Percentiles rank a stretch among this genome's conserved stretches.
Evolutionary conservation across 805 yeast genomes (phyloP).

Genomic region (Blastobotrys parvus): DNA sequence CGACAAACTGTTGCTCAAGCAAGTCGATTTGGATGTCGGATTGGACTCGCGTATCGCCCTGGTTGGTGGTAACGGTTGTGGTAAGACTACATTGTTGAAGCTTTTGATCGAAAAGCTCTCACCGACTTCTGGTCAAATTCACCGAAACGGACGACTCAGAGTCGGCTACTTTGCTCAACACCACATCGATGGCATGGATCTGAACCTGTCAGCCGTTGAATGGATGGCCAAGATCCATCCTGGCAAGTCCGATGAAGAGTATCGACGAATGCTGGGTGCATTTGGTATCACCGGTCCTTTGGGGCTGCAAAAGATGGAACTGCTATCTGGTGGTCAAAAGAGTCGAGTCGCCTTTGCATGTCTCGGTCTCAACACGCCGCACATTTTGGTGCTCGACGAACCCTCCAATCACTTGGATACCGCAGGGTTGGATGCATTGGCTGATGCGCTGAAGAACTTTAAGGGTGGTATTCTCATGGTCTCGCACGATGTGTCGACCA

Average conservation of each 20-base stretch:
- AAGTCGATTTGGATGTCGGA: slow-evolving; percentile 85
- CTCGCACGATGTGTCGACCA: slow-evolving; percentile 91
- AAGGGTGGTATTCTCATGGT: slow-evolving; percentile 97
- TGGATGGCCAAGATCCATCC: slow-evolving; percentile 91
- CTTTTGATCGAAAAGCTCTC: slow-evolving; percentile 67
- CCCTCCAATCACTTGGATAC: slow-evolving; percentile 99
- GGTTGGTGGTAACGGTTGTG: slow-evolving; percentile 99
- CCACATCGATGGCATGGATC: slow-evolving; percentile 96
- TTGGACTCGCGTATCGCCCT: slow-evolving; percentile 92
- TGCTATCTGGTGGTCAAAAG: slow-evolving; percentile 95
- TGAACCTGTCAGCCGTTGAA: slow-evolving; percentile 73
- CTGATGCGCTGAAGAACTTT: slow-evolving; percentile 79
- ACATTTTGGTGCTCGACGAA: slow-evolving; percentile 86
- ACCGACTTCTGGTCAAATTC: slow-evolving; percentile 72
- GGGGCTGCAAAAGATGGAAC: slow-evolving; percentile 83
- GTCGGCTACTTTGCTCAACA: slow-evolving; percentile 98
- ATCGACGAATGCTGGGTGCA: slow-evolving; percentile 91
- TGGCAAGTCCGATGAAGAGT: slow-evolving; percentile 92
- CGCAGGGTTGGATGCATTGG: slow-evolving; percentile 91
- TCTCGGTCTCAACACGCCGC: slow-evolving; percentile 82
- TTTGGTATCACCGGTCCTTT: slow-evolving; percentile 95
- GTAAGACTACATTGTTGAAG: slow-evolving; percentile 92
- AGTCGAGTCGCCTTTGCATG: slow-evolving; percentile 98
- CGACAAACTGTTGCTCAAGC: slow-evolving; percentile 50
- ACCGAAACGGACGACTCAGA: slow-evolving; percentile 77